Conservation (phyloP, 75 land plant species). For the Ceratopteris richardii region DNA sequence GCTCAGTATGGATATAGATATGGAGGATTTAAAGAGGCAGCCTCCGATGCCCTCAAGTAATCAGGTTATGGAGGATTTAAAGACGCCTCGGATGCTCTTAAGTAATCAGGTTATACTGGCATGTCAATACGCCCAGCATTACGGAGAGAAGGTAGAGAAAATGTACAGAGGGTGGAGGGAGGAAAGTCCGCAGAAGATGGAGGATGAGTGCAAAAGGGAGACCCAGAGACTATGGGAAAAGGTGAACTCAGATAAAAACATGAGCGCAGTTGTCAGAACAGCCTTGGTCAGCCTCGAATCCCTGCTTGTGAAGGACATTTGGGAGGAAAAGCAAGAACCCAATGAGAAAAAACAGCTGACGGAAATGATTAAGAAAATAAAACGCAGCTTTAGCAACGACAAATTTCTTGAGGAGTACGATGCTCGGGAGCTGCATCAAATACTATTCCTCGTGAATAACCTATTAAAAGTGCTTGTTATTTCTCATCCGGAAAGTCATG, state of each 20-base stretch:
- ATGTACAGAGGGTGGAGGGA: too few relatives aligned
- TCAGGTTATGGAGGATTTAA: conserved; percentile 17
- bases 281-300: conserved; percentile 29
- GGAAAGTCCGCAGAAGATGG: too few relatives aligned
- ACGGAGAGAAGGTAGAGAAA: too few relatives aligned
- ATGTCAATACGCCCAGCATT: conserved; percentile 6
- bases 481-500: too few relatives aligned
- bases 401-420: conserved; percentile 15
- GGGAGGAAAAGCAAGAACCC: background rate
- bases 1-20: too few relatives aligned
- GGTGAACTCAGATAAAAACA: conserved; percentile 27
- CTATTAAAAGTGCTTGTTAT: conserved; percentile 1
- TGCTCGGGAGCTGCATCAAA: conserved; percentile 6
- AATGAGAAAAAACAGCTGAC: conserved; percentile 10
- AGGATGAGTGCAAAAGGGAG: too few relatives aligned
- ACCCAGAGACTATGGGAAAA: conserved; percentile 21
- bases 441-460: conserved; percentile 6
- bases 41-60: conserved; percentile 10
- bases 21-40: conserved; percentile 32
- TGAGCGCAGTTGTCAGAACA: conserved; percentile 30
- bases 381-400: conserved; percentile 8
- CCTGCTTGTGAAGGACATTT: conserved; percentile 17
- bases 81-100: conserved; percentile 32
- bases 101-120: conserved; percentile 32
- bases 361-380: conserved; percentile 17